Conservation (phyloP, 1,139 yeast genomes). For the Wickerhamomyces sp. region DNA sequence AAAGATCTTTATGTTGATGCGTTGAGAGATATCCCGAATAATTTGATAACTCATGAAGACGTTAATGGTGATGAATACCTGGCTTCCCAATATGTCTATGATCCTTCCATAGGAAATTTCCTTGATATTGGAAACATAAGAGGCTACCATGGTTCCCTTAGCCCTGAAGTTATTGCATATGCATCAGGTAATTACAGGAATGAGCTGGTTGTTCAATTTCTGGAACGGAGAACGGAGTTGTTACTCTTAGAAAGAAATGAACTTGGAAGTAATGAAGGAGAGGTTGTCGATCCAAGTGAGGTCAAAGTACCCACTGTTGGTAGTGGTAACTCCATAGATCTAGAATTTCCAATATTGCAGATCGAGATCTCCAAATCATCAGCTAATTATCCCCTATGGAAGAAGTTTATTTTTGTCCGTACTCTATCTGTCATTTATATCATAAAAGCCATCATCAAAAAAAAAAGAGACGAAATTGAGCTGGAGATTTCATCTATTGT, state of each 20-base stretch:
- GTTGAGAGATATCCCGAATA: conserved; percentile 23
- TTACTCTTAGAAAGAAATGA: conserved; percentile 12
- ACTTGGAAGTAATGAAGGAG: conserved; percentile 11
- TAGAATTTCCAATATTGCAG: conserved; percentile 38
- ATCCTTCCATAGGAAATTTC: conserved; percentile 26
- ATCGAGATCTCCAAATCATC: conserved; percentile 26
- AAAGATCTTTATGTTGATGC: neutral
- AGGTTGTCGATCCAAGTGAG: conserved; percentile 4
- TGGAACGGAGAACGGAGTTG: conserved; percentile 10
- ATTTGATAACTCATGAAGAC: conserved; percentile 9
- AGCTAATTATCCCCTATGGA: conserved; percentile 8
- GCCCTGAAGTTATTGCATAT: conserved; percentile 26
- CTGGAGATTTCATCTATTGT: neutral
- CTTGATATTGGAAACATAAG: conserved; percentile 8
- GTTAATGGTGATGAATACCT: neutral
- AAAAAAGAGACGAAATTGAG: neutral
- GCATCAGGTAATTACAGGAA: conserved; percentile 33
- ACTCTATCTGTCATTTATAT: conserved; percentile 7
- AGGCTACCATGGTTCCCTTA: neutral
- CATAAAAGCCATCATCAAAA: conserved; percentile 1
- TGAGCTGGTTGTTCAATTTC: conserved; percentile 26
- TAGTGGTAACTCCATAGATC: conserved; percentile 25
- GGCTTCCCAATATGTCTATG: conserved; percentile 13
- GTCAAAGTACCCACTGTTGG: conserved; percentile 18
- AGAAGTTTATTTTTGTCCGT: conserved; percentile 9